A percentile compares a stretch with the other conserved stretches of the same genome.
These are phyloP conservation scores for Auxenochlorella pyrenoidosa DNA, from an alignment of 139 green algal genomes.

Conservation along the genomic window DNA sequence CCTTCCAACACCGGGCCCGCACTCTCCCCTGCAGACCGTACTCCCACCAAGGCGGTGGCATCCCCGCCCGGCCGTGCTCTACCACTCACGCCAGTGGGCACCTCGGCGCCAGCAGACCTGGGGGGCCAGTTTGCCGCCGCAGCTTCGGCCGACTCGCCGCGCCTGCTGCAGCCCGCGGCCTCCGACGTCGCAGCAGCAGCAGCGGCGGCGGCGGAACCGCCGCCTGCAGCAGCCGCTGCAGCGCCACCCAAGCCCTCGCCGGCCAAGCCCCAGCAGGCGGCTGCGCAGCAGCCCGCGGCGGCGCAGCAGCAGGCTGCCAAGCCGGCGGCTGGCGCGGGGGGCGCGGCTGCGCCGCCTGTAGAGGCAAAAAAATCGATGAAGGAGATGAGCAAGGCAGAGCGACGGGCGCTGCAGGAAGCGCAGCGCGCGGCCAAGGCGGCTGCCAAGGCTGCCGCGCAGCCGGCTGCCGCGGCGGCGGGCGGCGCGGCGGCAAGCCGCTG, in stretches of 20 bases:
- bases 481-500: background rate
- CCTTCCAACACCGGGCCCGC: too few relatives aligned
- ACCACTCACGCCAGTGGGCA: constrained; percentile 28
- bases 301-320: constrained; percentile 22
- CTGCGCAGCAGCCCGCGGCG: background rate
- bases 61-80: constrained; percentile 1
- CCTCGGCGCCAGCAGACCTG: constrained; percentile 27
- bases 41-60: constrained; percentile 20
- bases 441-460: constrained; percentile 43
- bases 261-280: background rate
- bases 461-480: background rate
- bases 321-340: background rate
- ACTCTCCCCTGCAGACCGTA: constrained; percentile 17
- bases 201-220: too few relatives aligned
- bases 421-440: constrained; percentile 85
- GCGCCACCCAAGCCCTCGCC: background rate
- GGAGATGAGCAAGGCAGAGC: constrained; percentile 82
- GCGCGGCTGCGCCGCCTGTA: background rate
- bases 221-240: background rate
- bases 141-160: background rate
- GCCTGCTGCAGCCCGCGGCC: background rate
- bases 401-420: constrained; percentile 80
- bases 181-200: background rate
- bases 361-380: constrained; percentile 45
- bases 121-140: constrained; percentile 7